A percentile compares a stretch with the other conserved stretches of the same genome.
phyloP scores from a whole-genome alignment of 148 eudicot genomes.

The Fallopia convolvulus region DNA sequence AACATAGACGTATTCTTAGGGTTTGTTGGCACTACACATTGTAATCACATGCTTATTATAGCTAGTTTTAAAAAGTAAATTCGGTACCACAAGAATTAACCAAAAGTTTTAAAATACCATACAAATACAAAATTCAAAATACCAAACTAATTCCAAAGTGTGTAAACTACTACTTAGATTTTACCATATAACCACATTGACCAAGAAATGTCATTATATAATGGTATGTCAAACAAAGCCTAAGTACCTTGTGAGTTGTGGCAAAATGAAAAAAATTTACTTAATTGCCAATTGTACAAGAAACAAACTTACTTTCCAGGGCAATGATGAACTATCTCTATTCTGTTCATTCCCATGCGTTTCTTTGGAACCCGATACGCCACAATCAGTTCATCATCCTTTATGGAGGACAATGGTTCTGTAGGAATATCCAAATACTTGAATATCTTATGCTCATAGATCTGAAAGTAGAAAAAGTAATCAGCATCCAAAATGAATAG shows the following conservation, averaged over 20 bases:
- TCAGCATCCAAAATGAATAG: slow-evolving; percentile 9
- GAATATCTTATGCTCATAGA: slow-evolving; percentile 55
- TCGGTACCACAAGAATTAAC: too few species aligned
- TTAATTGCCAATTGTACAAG: neutral
- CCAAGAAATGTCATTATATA: too few species aligned
- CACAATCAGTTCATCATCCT: slow-evolving; percentile 84
- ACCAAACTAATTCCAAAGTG: too few species aligned
- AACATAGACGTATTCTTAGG: slow-evolving; percentile 1
- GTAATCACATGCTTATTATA: too few species aligned
- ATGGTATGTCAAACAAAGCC: too few species aligned
- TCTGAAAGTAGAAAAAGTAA: slow-evolving; percentile 35
- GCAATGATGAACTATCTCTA: slow-evolving; percentile 74
- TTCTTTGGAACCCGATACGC: slow-evolving; percentile 76
- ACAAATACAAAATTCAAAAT: too few species aligned
- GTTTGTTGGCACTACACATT: too few species aligned
- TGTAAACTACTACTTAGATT: too few species aligned
- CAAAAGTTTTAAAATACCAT: too few species aligned
- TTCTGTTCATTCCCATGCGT: slow-evolving; percentile 38
- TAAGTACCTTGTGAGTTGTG: neutral
- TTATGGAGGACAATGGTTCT: slow-evolving; percentile 58
- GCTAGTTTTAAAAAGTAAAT: too few species aligned
- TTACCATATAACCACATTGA: too few species aligned
- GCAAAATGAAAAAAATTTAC: neutral
- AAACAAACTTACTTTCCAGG: slow-evolving; percentile 53
- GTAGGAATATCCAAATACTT: slow-evolving; percentile 54